Evolutionary conservation across 2,329 filamentous ascomycete genomes (phyloP), one percentile per base, ranked within the genome.

Genomic region (Cercospora zeae-maydis): DNA sequence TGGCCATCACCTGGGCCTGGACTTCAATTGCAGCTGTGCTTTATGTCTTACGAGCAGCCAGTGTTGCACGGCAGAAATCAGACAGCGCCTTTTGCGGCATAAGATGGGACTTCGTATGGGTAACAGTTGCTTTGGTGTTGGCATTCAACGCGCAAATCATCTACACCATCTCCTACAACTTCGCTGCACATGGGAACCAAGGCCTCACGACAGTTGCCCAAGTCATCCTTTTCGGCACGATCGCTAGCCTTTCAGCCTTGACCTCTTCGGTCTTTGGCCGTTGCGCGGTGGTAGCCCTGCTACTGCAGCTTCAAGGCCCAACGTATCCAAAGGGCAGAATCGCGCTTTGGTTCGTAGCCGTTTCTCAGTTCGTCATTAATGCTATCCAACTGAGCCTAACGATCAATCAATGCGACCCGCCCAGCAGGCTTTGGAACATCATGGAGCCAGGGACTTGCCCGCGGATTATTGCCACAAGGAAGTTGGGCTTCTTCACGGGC

Each of bases 1-100:
- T 65, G n/a, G 58, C 47, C 19, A 47, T 67, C 4, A 67, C 63
- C 11, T 67, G 65, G 65, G 59, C 63, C 3, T 67, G 65, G 65
- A 19, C 42, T 21, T 34, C 27, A 21, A 56, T 67, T 16, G 65
- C 53, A 14, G 56, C 58, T 10, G 47, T 61, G 24, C 52, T 65
- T 31, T 65, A 60, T 19, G 16, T 57, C 7, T 27, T 65, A 9
- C 36, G 65, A 52, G 62, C 63, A 30, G 36, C 49, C 36, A 58
- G 57, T 42, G 60, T 60, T 7, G 45, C 60, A 14, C 39, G 24
- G 36, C 57, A 45, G 56, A 56, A 31, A 27, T 49, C 37, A 60
- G 59, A 14, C 31, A 45, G 14, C 36, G 31, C 11, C 34, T 30
- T 61, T 16, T 58, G 56, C 4, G 60, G 63, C 4, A 37, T 65